Base-by-base conservation (phyloP, 2,329 filamentous ascomycete species). In the Hypomyces rosellus region DNA sequence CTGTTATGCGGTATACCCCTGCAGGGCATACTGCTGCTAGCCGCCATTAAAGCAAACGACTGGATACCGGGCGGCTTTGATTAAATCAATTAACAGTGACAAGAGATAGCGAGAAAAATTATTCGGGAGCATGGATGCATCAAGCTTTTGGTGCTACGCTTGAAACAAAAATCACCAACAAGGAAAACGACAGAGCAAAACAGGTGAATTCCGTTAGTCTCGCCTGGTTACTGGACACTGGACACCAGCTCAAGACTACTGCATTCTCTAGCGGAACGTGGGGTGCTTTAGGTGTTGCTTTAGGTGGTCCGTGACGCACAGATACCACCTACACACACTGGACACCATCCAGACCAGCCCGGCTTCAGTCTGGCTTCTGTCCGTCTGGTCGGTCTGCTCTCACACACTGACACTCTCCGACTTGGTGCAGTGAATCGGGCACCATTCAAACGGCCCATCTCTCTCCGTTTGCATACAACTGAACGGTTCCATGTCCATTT, bases 11-110 rank as follows among this genome's bases (percentile, higher is more conserved):
- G 25, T 30, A 30, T 30, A 30, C 25, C 25, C 25, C 45, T 48
- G 50, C 46, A 48, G 50, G 44, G 41, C 46, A 52, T 52, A 41
- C 50, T 52, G 46, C 50, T 52, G 46, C 41, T 45, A 52, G 46
- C 50, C 50, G 50, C 44, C 50, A 45, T 39, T 42, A 33, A 48
- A 18, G 38, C 46, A 52, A 48, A 48, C 46, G 46, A 42, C 41
- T 39, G 34, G 41, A 45, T 38, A 46, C 38, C 43, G 34, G 15
- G 46, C 37, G 41, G 43, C 36, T 11, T 18, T 36, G 38, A 33
- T 45, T 45, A 41, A 34, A 48, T 20, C 25, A 11, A 30, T 30
- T 30, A 11, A 30, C 25, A 30, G 25, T 30, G 25, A 30, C 25
- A 30, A 30, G 25, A 30, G 25, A 30, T 30, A 30, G 37, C 34